These are phyloP conservation scores for Venustampulla echinocandica DNA, from an alignment of 495 filamentous ascomycete genomes.

Conservation along the genomic window DNA sequence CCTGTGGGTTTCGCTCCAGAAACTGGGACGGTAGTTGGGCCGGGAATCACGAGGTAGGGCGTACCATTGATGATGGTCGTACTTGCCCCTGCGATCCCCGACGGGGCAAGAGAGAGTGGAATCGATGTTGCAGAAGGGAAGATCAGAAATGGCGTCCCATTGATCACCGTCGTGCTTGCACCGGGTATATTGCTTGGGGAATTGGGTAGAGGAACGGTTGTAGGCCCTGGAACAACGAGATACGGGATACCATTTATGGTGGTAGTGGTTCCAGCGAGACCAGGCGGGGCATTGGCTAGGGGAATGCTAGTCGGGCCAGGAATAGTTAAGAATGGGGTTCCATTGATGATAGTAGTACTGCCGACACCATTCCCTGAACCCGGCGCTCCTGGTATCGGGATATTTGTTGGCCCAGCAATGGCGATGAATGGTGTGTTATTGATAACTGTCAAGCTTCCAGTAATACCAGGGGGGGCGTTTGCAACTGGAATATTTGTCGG, in stretches of 20 bases:
- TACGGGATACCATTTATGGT: slow-evolving; percentile 10
- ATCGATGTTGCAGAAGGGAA: slow-evolving; percentile 9
- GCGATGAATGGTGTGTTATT: slow-evolving; percentile 6
- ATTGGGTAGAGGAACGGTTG: slow-evolving; percentile 1
- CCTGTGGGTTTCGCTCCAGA: background rate
- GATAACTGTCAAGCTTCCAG: slow-evolving; percentile 4
- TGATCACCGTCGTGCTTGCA: background rate
- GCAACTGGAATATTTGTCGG: slow-evolving; percentile 6
- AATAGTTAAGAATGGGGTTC: slow-evolving; percentile 3
- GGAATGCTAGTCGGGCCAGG: slow-evolving; percentile 3
- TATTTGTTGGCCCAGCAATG: slow-evolving; percentile 5
- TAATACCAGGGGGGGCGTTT: slow-evolving; percentile 3
- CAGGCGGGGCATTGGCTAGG: background rate
- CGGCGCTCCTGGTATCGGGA: slow-evolving; percentile 1
- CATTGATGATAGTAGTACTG: slow-evolving; percentile 1
- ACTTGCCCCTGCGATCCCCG: background rate
- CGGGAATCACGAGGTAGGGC: slow-evolving; percentile 4
- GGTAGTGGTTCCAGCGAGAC: slow-evolving; percentile 4
- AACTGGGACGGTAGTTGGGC: slow-evolving; percentile 2
- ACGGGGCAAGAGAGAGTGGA: slow-evolving; percentile 7
- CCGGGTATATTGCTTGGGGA: background rate
- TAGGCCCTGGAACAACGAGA: slow-evolving; percentile 9
- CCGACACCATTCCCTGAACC: background rate
- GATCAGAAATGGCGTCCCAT: slow-evolving; percentile 7
- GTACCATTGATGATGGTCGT: slow-evolving; percentile 10